A percentile compares a stretch with the other conserved stretches of the same genome.
Conservation (phyloP, 1,284 basidiomycete species). For the Megacollybia platyphylla region DNA sequence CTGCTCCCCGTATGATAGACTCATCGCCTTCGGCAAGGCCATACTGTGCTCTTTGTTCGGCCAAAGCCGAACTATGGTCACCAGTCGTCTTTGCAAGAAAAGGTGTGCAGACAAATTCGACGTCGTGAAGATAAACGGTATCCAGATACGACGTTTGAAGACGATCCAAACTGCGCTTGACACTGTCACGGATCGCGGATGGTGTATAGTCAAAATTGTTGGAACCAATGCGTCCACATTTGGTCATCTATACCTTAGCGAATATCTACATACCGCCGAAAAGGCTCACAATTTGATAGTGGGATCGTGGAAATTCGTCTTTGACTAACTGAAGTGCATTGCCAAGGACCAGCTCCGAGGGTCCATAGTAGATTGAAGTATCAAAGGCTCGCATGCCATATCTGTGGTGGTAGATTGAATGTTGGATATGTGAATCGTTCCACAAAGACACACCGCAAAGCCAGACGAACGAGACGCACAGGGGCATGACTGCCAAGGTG, state of each 20-base stretch:
- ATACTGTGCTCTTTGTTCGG: slow-evolving; percentile 38
- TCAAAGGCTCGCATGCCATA: slow-evolving; percentile 90
- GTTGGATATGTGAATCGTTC: background rate
- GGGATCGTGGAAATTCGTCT: slow-evolving; percentile 65
- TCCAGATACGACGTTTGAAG: slow-evolving; percentile 79
- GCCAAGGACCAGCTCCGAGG: slow-evolving; percentile 84
- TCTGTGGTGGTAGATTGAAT: slow-evolving; percentile 21
- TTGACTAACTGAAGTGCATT: slow-evolving; percentile 53
- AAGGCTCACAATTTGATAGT: slow-evolving; percentile 61
- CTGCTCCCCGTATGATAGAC: slow-evolving; percentile 52
- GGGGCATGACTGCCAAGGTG: slow-evolving; percentile 48
- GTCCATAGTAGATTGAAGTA: slow-evolving; percentile 82
- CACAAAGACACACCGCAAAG: slow-evolving; percentile 44
- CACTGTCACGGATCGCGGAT: slow-evolving; percentile 51
- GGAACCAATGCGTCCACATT: slow-evolving; percentile 80
- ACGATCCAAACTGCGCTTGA: slow-evolving; percentile 62
- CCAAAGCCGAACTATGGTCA: slow-evolving; percentile 42
- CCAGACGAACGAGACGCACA: slow-evolving; percentile 64
- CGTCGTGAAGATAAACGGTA: slow-evolving; percentile 83
- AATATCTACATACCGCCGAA: background rate
- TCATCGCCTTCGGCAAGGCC: slow-evolving; percentile 51
- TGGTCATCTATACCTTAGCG: slow-evolving; percentile 61
- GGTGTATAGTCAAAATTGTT: slow-evolving; percentile 76
- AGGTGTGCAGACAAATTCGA: slow-evolving; percentile 71
- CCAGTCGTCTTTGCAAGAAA: slow-evolving; percentile 39